phyloP scores from a whole-genome alignment of 257 asterid genomes.

The Avicennia marina region DNA sequence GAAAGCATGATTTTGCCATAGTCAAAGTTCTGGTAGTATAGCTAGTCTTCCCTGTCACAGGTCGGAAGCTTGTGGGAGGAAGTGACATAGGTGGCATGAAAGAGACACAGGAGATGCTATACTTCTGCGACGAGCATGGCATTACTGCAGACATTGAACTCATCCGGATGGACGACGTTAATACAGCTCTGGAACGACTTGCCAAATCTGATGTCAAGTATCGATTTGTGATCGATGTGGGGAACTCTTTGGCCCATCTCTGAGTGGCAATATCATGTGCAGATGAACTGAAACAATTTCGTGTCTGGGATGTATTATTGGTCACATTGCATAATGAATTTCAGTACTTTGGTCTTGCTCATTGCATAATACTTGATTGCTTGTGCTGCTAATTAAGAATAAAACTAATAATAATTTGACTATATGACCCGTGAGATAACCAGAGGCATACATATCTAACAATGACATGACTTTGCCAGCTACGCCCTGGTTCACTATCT shows the following conservation, averaged over 20 bases:
- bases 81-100: conserved; percentile 61
- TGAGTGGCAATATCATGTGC: conserved; percentile 9
- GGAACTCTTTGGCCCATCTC: conserved; percentile 32
- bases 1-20: background rate
- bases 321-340: no score
- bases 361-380: no score
- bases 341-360: no score
- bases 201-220: conserved; percentile 59
- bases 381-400: no score
- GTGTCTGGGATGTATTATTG: no score
- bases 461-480: no score
- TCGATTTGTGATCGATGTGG: conserved; percentile 65
- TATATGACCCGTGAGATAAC: no score
- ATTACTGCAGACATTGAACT: conserved; percentile 53
- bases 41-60: no score
- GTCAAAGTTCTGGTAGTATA: background rate
- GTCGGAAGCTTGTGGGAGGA: conserved; percentile 58
- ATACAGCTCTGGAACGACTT: conserved; percentile 52
- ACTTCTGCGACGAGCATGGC: conserved; percentile 55
- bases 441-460: no score
- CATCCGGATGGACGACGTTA: conserved; percentile 35
- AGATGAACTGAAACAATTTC: background rate
- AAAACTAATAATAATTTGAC: no score
- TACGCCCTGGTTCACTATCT: no score
- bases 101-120: conserved; percentile 70